Evolutionary conservation across 108 stramenopile genomes (phyloP), one percentile per base, ranked within the genome.

Genomic region (Cyclotella distinguenda): DNA sequence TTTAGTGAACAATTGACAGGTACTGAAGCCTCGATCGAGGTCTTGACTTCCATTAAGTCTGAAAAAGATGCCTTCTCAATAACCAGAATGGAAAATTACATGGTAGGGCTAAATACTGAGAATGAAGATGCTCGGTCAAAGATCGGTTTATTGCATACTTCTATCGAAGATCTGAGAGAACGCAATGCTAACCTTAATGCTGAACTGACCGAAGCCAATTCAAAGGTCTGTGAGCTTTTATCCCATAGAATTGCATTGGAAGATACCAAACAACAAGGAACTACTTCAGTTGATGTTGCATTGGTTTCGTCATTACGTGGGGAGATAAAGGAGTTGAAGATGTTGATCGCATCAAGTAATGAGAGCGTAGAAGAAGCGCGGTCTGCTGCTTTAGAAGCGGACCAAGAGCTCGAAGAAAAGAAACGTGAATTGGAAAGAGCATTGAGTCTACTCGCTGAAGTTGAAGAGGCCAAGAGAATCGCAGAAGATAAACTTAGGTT

Each of bases 291-390:
- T 32, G 30, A 54, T 23, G 47, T 33, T 19, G 36, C 32, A 13
- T 9, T 49, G 28, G 21, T 58, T 30, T 26, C 49, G 30, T 60
- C 54, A 6, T 11, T 84, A 38, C 62, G 69, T 49, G 16, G 45
- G 8, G 80, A 87, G 61, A 82, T 83, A 27, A 23, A 65, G 8
- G 87, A 90, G 23, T 50, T 90, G 36, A 86, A 74, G 52, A 60
- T 68, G 49, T 83, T 89, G 28, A 75, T 90, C 18, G 53, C 72
- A 30, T 75, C 66, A 38, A 58, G 84, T 18, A 89, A 86, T 39
- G 78, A 64, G 9, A 78, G 79, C 18, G 84, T 85, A 22, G 76
- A 81, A n/a, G 82, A 85, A 63, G 83, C 84, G 32, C 71, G 87
- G 28, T 40, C 65, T 13, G 60, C 72, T 3, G 77, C 77, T 19